Evolutionary conservation across 331 rosid species (phyloP), one percentile per base, ranked within the genome.

Genomic region (Pyracantha coccinea): DNA sequence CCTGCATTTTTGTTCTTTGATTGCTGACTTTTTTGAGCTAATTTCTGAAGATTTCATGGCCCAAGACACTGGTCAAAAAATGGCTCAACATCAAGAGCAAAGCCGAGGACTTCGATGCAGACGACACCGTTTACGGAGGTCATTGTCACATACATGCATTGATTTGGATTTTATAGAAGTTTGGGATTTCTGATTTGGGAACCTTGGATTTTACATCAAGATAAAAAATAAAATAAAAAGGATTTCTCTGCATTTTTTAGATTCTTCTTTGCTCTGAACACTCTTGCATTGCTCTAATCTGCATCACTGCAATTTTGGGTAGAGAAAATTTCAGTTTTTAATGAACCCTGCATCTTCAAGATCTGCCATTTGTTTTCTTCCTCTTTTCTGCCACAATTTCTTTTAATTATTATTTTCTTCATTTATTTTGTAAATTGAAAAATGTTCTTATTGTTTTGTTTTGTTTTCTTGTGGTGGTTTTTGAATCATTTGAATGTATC

Each of bases 21-120:
- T 83, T 73, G 77, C 72, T 89, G 38, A 85, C 75, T 71, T 45
- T 75, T 25, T 81, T 50, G 52, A 6, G 20, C 21, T 75, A 79
- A 33, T 83, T 73, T 27, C 15, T 86, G 84, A 86, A 95, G 99
- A 88, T 95, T 88, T 92, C 99, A 65, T 95, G 99, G 99, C 90
- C 98, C 32, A 95, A 88, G 89, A 83, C 93, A 41, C 80, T 95
- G 88, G 99, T 95, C 79, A 95, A 89, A 87, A 95, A 95, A 83
- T 95, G 99, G 99, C 88, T 95, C 88, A 95, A 92, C 35, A 88
- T 90, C 77, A 92, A 86, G 87, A 92, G 85, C 89, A 95, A 95
- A 87, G 75, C 86, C 17, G 96, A 92, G 73, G 98, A 95, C 77
- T 95, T 95, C 75, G 89, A 89, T 44, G 94, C 99, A 3, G 99